Conservation (phyloP, 2,329 filamentous ascomycete genomes). For the Diaporthe helianthi region DNA sequence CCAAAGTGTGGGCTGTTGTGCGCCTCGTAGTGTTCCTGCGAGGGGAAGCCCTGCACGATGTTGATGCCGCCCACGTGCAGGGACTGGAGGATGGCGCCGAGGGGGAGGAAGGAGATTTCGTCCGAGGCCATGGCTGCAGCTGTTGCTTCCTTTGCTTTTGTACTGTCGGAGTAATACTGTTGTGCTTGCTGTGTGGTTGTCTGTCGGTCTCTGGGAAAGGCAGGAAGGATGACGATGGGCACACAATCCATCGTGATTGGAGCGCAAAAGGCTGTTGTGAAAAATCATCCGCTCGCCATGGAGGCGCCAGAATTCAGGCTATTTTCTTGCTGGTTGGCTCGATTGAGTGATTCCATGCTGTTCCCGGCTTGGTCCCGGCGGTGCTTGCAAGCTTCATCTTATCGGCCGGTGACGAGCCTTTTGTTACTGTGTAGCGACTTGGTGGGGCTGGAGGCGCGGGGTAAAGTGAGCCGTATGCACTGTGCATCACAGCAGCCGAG, state of each 20-base stretch:
- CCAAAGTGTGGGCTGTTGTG: conserved; percentile 86
- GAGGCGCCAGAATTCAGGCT: conserved; percentile 27
- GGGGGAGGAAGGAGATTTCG: conserved; percentile 71
- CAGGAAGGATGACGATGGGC: neutral
- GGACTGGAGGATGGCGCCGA: conserved; percentile 82
- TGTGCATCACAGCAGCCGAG: too few species aligned
- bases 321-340: conserved; percentile 9
- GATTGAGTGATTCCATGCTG: conserved; percentile 12
- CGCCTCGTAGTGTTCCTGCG: conserved; percentile 74
- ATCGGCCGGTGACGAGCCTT: conserved; percentile 6
- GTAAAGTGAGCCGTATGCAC: neutral
- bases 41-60: conserved; percentile 88
- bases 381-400: neutral
- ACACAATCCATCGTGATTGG: conserved; percentile 28
- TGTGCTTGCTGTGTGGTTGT: neutral
- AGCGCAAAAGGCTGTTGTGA: conserved; percentile 19
- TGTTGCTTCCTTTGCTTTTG: neutral
- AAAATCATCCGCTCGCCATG: conserved; percentile 11
- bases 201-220: too few species aligned
- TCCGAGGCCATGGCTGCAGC: conserved; percentile 48
- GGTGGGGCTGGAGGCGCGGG: conserved; percentile 17
- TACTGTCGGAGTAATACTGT: neutral
- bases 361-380: conserved; percentile 11
- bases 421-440: neutral
- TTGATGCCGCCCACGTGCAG: conserved; percentile 80